A percentile compares a stretch with the other conserved stretches of the same genome.
phyloP scores from a whole-genome alignment of 352 stramenopile species.

The Phytopythium kandeliae region DNA sequence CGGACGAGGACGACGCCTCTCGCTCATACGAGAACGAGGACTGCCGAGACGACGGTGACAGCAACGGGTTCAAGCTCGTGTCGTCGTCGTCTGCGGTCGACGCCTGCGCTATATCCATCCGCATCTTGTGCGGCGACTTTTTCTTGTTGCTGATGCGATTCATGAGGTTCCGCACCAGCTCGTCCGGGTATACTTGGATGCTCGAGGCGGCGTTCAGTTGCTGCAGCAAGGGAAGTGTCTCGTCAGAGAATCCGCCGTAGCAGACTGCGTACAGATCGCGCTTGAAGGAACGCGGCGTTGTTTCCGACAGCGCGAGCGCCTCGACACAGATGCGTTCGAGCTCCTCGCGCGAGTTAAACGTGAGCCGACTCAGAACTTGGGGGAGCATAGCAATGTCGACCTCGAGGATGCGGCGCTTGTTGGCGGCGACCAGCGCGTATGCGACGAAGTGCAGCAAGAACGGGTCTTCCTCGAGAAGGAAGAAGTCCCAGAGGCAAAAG shows the following conservation, averaged over 20 bases:
- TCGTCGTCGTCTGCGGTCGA: not conserved
- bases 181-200: slow-evolving; percentile 77
- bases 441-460: slow-evolving; percentile 88
- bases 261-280: slow-evolving; percentile 80
- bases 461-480: slow-evolving; percentile 85
- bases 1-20: slow-evolving; percentile 26
- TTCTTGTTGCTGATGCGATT: slow-evolving; percentile 38
- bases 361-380: slow-evolving; percentile 74
- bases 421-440: slow-evolving; percentile 67
- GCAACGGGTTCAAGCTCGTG: slow-evolving; percentile 25
- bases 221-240: slow-evolving; percentile 59
- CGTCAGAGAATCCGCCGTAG: slow-evolving; percentile 67
- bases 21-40: slow-evolving; percentile 33
- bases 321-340: slow-evolving; percentile 48
- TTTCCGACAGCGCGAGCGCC: slow-evolving; percentile 52
- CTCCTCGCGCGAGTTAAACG: slow-evolving; percentile 47
- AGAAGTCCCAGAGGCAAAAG: slow-evolving; percentile 90
- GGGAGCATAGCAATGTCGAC: slow-evolving; percentile 74
- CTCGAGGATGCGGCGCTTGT: slow-evolving; percentile 51
- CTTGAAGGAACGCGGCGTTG: slow-evolving; percentile 72
- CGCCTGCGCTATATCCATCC: not conserved
- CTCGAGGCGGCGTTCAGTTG: slow-evolving; percentile 72
- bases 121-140: slow-evolving; percentile 4
- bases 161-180: slow-evolving; percentile 74
- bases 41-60: slow-evolving; percentile 17